These are phyloP conservation scores for Fusarium protoensiforme DNA, from an alignment of 2,329 filamentous ascomycete genomes.

Conservation along the genomic window DNA sequence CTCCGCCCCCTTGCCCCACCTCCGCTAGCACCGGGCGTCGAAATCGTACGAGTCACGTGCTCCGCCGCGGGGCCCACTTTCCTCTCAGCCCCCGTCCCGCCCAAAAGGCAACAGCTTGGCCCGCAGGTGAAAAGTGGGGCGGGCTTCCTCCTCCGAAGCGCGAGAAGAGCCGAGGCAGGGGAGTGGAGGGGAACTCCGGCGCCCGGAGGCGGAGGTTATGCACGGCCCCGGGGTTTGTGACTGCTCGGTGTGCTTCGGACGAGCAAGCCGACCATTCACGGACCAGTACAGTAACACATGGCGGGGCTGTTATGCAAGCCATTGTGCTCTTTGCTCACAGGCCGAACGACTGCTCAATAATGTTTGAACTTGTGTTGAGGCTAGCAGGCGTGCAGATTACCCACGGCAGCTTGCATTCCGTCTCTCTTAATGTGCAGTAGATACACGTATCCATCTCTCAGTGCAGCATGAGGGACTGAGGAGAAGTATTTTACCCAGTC, in stretches of 20 bases:
- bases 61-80: conserved; percentile 30
- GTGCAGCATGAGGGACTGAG: not conserved
- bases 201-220: not conserved
- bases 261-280: not conserved
- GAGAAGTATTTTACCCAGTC: not conserved
- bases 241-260: conserved; percentile 1
- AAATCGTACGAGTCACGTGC: conserved; percentile 39
- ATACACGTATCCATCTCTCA: not conserved
- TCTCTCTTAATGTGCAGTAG: not conserved
- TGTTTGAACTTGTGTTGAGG: not conserved
- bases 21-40: conserved; percentile 19
- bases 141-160: conserved; percentile 10
- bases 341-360: not conserved
- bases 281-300: not conserved
- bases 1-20: conserved; percentile 3
- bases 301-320: conserved; percentile 1
- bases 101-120: not conserved
- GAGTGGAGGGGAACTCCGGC: not conserved
- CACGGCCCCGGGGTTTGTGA: not conserved
- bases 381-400: not conserved
- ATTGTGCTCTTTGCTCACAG: not conserved
- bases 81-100: conserved; percentile 24
- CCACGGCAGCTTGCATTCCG: not conserved
- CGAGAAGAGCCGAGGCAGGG: conserved; percentile 12
- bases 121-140: conserved; percentile 18